Base-by-base conservation (phyloP, 257 asterid genomes). In the Primulina tabacum region DNA sequence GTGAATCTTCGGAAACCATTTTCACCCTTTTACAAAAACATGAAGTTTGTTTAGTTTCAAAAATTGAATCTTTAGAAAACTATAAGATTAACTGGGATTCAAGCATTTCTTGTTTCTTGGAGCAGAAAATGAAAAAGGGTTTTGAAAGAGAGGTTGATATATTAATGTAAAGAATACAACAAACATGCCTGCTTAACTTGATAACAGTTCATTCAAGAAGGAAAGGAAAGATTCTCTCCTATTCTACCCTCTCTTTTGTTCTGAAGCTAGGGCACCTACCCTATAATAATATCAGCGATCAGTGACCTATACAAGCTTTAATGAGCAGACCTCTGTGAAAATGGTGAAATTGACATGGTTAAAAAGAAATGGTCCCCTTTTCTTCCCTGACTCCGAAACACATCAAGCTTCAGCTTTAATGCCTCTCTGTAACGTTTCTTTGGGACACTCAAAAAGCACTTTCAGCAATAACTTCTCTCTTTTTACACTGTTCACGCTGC, bases 381-480 rank as follows among this genome's bases (percentile, higher is more conserved):
- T 35, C 75, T 65, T 65, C 84, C 78, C 84, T 85, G 81, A 79
- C 83, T 75, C 78, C 79, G 77, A 63, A 76, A 84, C 82, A 79
- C 24, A 85, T 59, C 80, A 79, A 65, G 67, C 58, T 53, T 73
- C 90, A 88, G 84, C 96, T 89, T 90, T 84, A 83, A 77, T 76
- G 83, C 73, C 77, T 70, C 56, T 81, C 83, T 71, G 75, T 69
- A 75, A 50, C 85, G 76, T 76, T 78, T 86, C 92, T 88, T 92
- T 89, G 96, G 88, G 89, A 65, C 88, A 81, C 90, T 82, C 86
- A 85, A 87, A 86, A 86, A 82, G 81, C 82, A 77, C 72, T 75
- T 86, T 83, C 83, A 84, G 79, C 79, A 40, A 60, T 9, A 70
- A 37, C 58, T 72, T 78, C 85, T 79, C 81, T 77, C 75, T 77